Conservation (phyloP, 2,329 filamentous ascomycete genomes). For the Talaromyces marneffei region DNA sequence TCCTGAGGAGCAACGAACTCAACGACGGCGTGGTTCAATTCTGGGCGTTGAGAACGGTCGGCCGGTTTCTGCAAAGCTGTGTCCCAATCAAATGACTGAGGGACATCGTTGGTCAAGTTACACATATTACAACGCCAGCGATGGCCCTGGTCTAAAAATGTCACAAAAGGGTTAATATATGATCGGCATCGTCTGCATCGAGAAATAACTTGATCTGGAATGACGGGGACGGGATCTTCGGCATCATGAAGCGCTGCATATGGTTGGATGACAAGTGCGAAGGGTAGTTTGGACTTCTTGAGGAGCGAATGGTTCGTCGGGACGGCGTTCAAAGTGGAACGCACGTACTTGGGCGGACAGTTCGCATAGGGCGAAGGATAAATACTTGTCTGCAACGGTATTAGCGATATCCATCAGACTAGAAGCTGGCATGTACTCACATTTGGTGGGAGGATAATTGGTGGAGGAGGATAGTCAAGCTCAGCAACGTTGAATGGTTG, state of each 20-base stretch:
- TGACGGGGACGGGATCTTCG: constrained; percentile 83
- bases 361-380: constrained; percentile 88
- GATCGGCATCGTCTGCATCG: constrained; percentile 91
- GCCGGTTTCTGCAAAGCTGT: constrained; percentile 82
- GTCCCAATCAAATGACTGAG: constrained; percentile 99
- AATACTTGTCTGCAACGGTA: constrained; percentile 66
- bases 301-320: constrained; percentile 87
- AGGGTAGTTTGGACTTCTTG: constrained; percentile 94
- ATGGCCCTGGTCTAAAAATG: constrained; percentile 93
- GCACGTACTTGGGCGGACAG: constrained; percentile 87
- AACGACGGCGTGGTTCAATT: constrained; percentile 93
- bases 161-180: constrained; percentile 96
- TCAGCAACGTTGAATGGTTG: constrained; percentile 93
- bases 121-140: constrained; percentile 99
- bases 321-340: constrained; percentile 89
- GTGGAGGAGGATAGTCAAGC: constrained; percentile 82
- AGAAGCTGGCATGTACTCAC: constrained; percentile 49
- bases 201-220: constrained; percentile 95
- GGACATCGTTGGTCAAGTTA: constrained; percentile 95
- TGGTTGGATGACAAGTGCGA: constrained; percentile 92
- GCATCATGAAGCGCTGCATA: constrained; percentile 89
- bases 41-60: constrained; percentile 84
- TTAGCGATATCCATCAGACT: constrained; percentile 20
- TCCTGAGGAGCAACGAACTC: constrained; percentile 98
- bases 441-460: constrained; percentile 84